Percentiles rank a stretch among this genome's conserved stretches.
Evolutionary conservation across 768 basidiomycete genomes (phyloP).

Genomic region (Suillus bovinus): DNA sequence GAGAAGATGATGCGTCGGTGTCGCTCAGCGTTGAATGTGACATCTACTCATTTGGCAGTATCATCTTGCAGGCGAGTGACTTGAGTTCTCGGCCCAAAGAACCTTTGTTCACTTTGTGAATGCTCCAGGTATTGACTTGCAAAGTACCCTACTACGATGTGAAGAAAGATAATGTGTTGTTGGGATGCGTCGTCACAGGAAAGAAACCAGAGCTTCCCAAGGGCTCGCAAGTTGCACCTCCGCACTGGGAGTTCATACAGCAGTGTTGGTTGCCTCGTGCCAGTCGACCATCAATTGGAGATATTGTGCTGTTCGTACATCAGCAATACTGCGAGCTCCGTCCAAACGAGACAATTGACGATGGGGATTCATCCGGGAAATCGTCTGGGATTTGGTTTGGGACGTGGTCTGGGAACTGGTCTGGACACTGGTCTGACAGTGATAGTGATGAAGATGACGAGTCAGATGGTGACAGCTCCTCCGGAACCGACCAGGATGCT

Average conservation of each 20-base stretch:
- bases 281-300: neutral
- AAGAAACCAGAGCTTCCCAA: neutral
- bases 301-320: neutral
- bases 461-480: neutral
- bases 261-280: neutral
- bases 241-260: neutral
- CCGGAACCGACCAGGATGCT: neutral
- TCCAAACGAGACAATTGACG: neutral
- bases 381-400: neutral
- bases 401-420: neutral
- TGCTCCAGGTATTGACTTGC: constrained; percentile 7
- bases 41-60: constrained; percentile 47
- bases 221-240: neutral
- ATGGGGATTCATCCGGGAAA: neutral
- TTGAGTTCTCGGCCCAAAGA: neutral
- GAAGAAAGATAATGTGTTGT: constrained; percentile 9
- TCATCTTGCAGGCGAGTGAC: constrained; percentile 22
- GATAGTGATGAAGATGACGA: neutral
- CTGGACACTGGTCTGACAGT: neutral
- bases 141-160: constrained; percentile 9
- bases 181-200: constrained; percentile 7
- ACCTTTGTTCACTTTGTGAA: neutral
- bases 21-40: constrained; percentile 30
- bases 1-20: neutral
- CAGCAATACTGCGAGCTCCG: neutral